Evolutionary conservation across 2,329 filamentous ascomycete genomes (phyloP).

Genomic region (Paraphoma chrysanthemicola): DNA sequence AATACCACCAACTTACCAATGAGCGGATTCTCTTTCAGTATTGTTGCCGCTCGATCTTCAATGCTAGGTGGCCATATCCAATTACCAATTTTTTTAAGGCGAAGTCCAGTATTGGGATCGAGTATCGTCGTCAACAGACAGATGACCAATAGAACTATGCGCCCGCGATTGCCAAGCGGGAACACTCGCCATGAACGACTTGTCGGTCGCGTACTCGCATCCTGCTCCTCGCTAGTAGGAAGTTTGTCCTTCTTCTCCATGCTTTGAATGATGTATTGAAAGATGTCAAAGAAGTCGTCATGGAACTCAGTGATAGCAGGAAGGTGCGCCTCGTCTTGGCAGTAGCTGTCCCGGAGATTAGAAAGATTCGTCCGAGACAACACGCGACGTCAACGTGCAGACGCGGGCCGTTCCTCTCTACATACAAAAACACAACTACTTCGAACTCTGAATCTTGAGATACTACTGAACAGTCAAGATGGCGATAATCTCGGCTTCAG

Average conservation of each 20-base stretch:
- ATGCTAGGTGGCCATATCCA: constrained; percentile 18
- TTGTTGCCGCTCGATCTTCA: constrained; percentile 42
- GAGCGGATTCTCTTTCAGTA: constrained; percentile 48
- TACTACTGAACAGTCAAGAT: constrained; percentile 57
- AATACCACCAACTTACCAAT: constrained; percentile 42
- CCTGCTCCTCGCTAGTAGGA: neutral
- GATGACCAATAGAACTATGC: constrained; percentile 10
- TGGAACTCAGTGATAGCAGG: neutral
- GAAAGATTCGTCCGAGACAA: constrained; percentile 12
- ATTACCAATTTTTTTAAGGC: neutral
- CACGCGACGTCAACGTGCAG: constrained; percentile 7
- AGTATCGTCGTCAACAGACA: neutral
- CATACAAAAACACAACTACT: neutral
- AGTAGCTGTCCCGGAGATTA: constrained; percentile 20
- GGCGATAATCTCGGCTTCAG: constrained; percentile 80
- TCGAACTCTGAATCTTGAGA: neutral
- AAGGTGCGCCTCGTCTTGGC: constrained; percentile 7
- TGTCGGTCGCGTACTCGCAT: neutral
- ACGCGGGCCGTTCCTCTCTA: constrained; percentile 4
- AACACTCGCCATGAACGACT: constrained; percentile 1
- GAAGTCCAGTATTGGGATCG: neutral
- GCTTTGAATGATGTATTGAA: neutral
- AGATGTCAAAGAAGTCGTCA: neutral
- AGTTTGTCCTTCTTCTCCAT: constrained; percentile 17
- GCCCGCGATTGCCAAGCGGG: neutral